Evolutionary conservation across 2,329 filamentous ascomycete genomes (phyloP).

Genomic region (Diaporthe sp.): DNA sequence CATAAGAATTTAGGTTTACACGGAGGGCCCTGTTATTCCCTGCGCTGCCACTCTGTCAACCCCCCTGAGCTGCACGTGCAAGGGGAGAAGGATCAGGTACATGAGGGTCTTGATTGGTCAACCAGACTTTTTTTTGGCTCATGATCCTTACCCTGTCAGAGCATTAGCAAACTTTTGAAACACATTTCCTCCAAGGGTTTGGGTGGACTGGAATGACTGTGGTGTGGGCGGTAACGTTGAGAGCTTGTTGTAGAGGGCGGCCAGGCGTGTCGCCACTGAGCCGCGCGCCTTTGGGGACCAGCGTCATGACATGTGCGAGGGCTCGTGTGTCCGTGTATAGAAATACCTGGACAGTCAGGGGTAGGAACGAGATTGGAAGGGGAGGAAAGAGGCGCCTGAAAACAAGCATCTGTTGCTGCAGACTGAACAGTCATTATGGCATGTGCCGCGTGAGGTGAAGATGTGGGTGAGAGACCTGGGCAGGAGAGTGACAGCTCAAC

Average conservation of each 20-base stretch:
- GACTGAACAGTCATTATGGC: not conserved
- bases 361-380: not conserved
- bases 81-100: conserved; percentile 3
- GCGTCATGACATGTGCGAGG: not conserved
- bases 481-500: not conserved
- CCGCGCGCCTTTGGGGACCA: conserved; percentile 29
- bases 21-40: not conserved
- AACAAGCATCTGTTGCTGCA: not conserved
- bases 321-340: not conserved
- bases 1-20: not conserved
- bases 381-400: not conserved
- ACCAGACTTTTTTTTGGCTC: not conserved
- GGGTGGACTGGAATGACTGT: not conserved
- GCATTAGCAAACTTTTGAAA: conserved; percentile 11
- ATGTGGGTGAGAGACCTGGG: not conserved
- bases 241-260: not conserved
- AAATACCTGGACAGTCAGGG: not conserved
- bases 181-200: not conserved
- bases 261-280: not conserved
- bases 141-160: not conserved
- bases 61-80: conserved; percentile 15
- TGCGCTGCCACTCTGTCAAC: not conserved
- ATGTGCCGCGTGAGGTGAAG: not conserved
- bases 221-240: not conserved
- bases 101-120: not conserved